Conservation (phyloP, 169 alveolate genomes). For the Plasmodium adleri region DNA sequence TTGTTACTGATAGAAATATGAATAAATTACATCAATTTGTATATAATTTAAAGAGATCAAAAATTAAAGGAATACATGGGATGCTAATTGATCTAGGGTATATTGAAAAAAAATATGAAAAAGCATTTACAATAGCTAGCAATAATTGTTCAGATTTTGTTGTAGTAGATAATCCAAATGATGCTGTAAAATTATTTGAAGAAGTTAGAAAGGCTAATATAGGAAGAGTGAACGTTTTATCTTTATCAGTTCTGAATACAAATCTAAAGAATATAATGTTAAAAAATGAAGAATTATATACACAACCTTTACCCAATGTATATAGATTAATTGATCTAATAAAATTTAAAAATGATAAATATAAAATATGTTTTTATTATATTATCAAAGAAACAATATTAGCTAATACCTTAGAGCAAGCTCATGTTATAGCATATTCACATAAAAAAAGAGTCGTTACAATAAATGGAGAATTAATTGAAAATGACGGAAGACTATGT, state of each 20-base stretch:
- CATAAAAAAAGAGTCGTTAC: conserved; percentile 94
- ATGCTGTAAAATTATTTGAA: conserved; percentile 90
- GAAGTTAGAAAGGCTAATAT: conserved; percentile 89
- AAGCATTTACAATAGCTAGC: conserved; percentile 92
- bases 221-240: conserved; percentile 92
- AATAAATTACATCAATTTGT: conserved; percentile 77
- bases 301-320: conserved; percentile 79
- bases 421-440: conserved; percentile 89
- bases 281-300: conserved; percentile 62
- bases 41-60: conserved; percentile 73
- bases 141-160: conserved; percentile 90
- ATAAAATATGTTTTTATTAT: conserved; percentile 89
- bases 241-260: conserved; percentile 82
- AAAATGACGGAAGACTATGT: conserved; percentile 94
- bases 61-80: conserved; percentile 91
- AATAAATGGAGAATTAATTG: conserved; percentile 94
- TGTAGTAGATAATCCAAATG: conserved; percentile 93
- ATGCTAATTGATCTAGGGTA: conserved; percentile 94
- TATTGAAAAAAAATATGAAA: conserved; percentile 90
- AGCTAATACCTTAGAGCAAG: conserved; percentile 90
- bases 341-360: conserved; percentile 83
- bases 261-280: conserved; percentile 78
- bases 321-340: conserved; percentile 91
- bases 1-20: conserved; percentile 57
- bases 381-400: conserved; percentile 94